Evolutionary conservation across 352 stramenopile genomes (phyloP).

Genomic region (Globisporangium cederbergense): DNA sequence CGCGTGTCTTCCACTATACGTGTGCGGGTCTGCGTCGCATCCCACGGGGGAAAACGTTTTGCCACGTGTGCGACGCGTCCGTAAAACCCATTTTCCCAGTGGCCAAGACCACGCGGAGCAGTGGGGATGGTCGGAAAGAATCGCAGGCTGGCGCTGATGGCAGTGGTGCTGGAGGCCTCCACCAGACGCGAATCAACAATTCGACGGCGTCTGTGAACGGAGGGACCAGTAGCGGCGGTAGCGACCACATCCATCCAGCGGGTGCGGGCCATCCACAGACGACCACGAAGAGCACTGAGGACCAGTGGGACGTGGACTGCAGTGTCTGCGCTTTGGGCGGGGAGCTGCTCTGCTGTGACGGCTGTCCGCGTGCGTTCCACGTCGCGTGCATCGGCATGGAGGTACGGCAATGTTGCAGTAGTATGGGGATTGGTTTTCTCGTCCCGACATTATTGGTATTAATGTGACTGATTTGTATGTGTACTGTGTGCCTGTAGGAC

Average conservation of each 20-base stretch:
- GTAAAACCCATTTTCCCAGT: conserved; percentile 67
- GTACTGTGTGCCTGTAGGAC: conserved; percentile 13
- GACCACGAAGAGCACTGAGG: conserved; percentile 43
- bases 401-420: conserved; percentile 17
- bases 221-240: neutral
- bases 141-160: neutral
- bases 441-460: neutral
- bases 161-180: neutral
- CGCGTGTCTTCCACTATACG: conserved; percentile 88
- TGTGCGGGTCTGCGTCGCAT: conserved; percentile 81
- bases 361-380: conserved; percentile 92
- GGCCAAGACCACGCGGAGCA: conserved; percentile 12
- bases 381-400: conserved; percentile 72
- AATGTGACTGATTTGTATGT: neutral
- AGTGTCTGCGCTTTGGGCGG: conserved; percentile 81
- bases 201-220: neutral
- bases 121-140: neutral
- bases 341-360: conserved; percentile 88
- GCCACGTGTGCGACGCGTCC: conserved; percentile 65
- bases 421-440: neutral
- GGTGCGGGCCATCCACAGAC: conserved; percentile 3
- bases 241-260: conserved; percentile 14
- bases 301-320: conserved; percentile 89
- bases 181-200: neutral
- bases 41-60: conserved; percentile 84